These are phyloP conservation scores for Tricholoma bakamatsutake DNA, from an alignment of 768 basidiomycete species.

Conservation along the genomic window DNA sequence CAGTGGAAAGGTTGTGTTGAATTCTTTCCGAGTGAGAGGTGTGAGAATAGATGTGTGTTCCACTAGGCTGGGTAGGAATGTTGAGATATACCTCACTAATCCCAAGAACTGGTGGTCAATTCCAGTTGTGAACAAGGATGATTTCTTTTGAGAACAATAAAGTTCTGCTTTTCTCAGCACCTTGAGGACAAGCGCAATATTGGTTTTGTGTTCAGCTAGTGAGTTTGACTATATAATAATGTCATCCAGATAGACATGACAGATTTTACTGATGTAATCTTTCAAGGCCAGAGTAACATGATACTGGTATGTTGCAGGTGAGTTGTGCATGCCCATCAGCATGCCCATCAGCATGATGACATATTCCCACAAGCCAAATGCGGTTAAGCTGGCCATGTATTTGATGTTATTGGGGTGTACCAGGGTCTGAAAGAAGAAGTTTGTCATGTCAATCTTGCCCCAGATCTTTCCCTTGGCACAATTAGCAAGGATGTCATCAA, in stretches of 20 bases:
- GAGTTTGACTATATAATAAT: too few relatives aligned
- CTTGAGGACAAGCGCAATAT: background rate
- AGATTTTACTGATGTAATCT: too few relatives aligned
- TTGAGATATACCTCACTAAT: constrained; percentile 13
- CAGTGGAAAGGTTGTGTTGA: background rate
- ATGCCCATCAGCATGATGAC: background rate
- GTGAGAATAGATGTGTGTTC: constrained; percentile 2
- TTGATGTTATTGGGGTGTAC: background rate
- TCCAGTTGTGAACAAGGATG: background rate
- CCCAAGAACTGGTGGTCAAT: constrained; percentile 5
- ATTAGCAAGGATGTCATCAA: too few relatives aligned
- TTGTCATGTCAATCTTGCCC: too few relatives aligned
- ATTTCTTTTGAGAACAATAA: background rate
- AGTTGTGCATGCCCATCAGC: too few relatives aligned
- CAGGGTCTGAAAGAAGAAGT: too few relatives aligned
- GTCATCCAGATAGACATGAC: background rate
- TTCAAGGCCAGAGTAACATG: background rate
- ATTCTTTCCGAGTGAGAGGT: background rate
- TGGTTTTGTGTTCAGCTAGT: background rate
- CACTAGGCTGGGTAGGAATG: constrained; percentile 19
- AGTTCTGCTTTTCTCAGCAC: background rate
- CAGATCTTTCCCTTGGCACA: too few relatives aligned
- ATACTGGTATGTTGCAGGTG: background rate
- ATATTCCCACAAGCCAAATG: background rate
- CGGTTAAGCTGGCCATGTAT: background rate